phyloP scores from a whole-genome alignment of 257 asterid genomes.

The Knoxia roxburghii region DNA sequence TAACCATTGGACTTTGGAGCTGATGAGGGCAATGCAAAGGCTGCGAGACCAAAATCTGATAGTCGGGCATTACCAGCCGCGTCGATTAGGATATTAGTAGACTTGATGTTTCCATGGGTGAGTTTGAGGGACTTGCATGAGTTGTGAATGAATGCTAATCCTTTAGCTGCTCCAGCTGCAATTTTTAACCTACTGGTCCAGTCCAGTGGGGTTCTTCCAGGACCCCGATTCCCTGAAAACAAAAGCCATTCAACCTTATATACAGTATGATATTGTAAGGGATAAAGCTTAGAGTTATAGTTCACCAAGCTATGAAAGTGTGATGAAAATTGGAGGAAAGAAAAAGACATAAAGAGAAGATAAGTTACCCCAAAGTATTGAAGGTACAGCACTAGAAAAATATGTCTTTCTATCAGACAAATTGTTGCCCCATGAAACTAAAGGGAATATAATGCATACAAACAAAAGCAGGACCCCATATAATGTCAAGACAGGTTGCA shows the following conservation, averaged over 20 bases:
- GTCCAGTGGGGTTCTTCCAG: slow-evolving; percentile 92
- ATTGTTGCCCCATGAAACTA: slow-evolving; percentile 1
- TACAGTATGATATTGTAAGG: neutral
- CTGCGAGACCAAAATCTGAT: slow-evolving; percentile 77
- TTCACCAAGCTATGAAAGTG: neutral
- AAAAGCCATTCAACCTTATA: neutral
- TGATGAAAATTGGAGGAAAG: neutral
- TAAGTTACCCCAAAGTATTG: neutral
- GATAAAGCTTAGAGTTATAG: no score
- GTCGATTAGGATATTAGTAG: slow-evolving; percentile 79
- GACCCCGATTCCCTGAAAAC: slow-evolving; percentile 80
- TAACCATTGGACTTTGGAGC: slow-evolving; percentile 65
- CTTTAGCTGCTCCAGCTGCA: slow-evolving; percentile 81
- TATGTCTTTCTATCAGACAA: slow-evolving; percentile 1
- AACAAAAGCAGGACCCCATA: neutral
- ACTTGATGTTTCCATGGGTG: slow-evolving; percentile 84
- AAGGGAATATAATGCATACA: neutral
- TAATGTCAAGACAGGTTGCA: neutral
- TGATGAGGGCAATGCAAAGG: slow-evolving; percentile 46
- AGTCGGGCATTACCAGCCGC: slow-evolving; percentile 50
- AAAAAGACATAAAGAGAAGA: neutral
- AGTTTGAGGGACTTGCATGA: slow-evolving; percentile 63
- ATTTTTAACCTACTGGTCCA: slow-evolving; percentile 80
- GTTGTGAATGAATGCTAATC: slow-evolving; percentile 63
- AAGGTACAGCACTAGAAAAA: neutral